Base-by-base conservation (phyloP, 495 filamentous ascomycete genomes). In the Penicillium coffeae region DNA sequence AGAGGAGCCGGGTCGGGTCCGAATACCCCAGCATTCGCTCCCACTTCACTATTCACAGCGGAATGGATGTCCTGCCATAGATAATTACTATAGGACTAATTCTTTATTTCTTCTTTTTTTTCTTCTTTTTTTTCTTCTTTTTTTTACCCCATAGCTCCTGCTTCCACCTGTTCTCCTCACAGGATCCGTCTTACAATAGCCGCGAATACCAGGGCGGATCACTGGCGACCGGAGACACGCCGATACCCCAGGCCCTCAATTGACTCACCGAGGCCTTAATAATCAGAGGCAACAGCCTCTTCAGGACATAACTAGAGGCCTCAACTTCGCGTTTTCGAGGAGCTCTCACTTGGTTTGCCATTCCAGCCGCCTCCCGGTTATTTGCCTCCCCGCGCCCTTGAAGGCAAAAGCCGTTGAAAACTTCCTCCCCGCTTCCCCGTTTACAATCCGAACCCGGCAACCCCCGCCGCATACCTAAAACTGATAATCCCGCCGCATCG, bases 231-330 rank as follows among this genome's bases (percentile, higher is more conserved):
- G 54, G 50, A 56, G 48, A 30, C 43, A 36, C 27, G 21, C 45
- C 42, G 48, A 55, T 25, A 36, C 16, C 25, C 25, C 25, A 30
- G 25, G 10, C 4, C 21, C 52, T 59, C 42, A 33, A 51, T 63
- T 61, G 58, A 58, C 60, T 63, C 60, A 63, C 60, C 60, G 60
- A 54, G 44, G 32, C 19, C 46, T 60, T 60, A 59, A 46, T 59
- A 59, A 59, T 48, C 56, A 55, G 25, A 30, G 25, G n/a, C n/a
- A n/a, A n/a, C n/a, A n/a, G n/a, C n/a, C n/a, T n/a, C n/a, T n/a
- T n/a, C n/a, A n/a, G n/a, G n/a, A 9, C 21, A 33, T 18, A 2
- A 19, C 20, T 34, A 16, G 4, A 15, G 15, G 22, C 25, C 22
- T 38, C 6, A 35, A 32, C 32, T 38, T 35, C 16, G n/a, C n/a